Evolutionary conservation across 2,329 filamentous ascomycete species (phyloP), one percentile per base, ranked within the genome.

Genomic region (Rachicladosporium sp.): DNA sequence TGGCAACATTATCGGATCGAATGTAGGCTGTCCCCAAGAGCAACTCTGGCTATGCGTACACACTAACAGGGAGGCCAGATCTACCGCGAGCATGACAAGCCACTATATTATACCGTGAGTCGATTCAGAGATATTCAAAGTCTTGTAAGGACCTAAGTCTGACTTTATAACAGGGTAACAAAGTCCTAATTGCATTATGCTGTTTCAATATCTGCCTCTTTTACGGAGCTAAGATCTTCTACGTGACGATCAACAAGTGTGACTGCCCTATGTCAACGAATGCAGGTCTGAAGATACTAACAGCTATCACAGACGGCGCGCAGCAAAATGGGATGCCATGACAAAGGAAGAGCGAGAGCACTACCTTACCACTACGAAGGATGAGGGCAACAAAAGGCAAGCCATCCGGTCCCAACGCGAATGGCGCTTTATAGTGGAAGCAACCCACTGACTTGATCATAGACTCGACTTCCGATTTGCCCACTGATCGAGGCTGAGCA

Each of bases 91-190:
- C 33, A 30, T 13, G 11, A 33, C 11, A 12, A 19, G 11, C 29
- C 10, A 5, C 19, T 12, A 33, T 33, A 11, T 33, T 11, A 33
- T 10, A 27, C 23, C n/a, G 12, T 12, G 10, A 21, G 10, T 43
- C 52, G 42, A 70, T 77, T 49, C 60, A 66, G 1, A 62, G 71
- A 2, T 60, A 70, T 29, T 74, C 78, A 45, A 65, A 66, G 38
- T 8, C 10, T 37, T 10, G 32, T 33, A 13, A 33, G 7, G 61
- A 55, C 50, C 9, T 56, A 62, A 48, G 53, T 9, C 44, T 48
- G 19, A 53, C 52, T 9, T 57, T 62, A 47, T 55, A 59, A 10
- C 57, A 60, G 1, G 76, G 76, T 0, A 77, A 79, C 43, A 65
- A 62, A 34, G 63, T 68, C 0, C 54, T 78, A 1, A 63, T 80